Percentiles rank a stretch among this genome's conserved stretches.
Conservation (phyloP, 345 rosid species). For the Aquilaria yunnanensis region DNA sequence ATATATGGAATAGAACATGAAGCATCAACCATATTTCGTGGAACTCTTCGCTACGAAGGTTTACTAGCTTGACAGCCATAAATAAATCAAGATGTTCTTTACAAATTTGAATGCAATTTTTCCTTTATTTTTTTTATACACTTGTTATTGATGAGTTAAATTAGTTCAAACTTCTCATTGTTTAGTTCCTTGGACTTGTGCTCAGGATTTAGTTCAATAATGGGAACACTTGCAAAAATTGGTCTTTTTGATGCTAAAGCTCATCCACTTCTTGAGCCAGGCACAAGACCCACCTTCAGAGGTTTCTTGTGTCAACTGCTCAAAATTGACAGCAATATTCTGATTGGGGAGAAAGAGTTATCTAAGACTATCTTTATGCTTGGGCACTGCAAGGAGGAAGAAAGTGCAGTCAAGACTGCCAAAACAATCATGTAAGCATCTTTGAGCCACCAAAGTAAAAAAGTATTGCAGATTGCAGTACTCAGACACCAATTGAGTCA, state of each 20-base stretch:
- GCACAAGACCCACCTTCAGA: conserved; percentile 39
- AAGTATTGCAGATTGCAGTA: too few relatives aligned
- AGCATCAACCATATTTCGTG: conserved; percentile 85
- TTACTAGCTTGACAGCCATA: not conserved
- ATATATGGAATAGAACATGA: conserved; percentile 66
- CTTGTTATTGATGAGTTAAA: not conserved
- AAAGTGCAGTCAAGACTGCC: conserved; percentile 52
- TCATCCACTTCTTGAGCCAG: conserved; percentile 35
- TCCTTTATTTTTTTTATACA: not conserved
- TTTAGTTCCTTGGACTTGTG: not conserved
- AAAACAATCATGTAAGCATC: conserved; percentile 62
- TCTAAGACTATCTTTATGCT: conserved; percentile 44
- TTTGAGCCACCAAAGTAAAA: not conserved
- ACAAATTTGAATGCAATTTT: too few relatives aligned
- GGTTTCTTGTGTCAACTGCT: conserved; percentile 50
- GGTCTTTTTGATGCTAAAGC: conserved; percentile 55
- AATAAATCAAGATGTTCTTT: not conserved
- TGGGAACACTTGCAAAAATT: conserved; percentile 71
- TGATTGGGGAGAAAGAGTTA: conserved; percentile 50
- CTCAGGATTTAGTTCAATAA: conserved; percentile 68
- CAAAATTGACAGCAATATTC: conserved; percentile 21
- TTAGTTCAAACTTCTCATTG: conserved; percentile 1
- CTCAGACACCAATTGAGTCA: not conserved
- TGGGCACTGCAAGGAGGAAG: conserved; percentile 55
- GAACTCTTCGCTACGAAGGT: conserved; percentile 95